Evolutionary conservation across 1,139 yeast species (phyloP).

Genomic region (Protomyces inundatus): DNA sequence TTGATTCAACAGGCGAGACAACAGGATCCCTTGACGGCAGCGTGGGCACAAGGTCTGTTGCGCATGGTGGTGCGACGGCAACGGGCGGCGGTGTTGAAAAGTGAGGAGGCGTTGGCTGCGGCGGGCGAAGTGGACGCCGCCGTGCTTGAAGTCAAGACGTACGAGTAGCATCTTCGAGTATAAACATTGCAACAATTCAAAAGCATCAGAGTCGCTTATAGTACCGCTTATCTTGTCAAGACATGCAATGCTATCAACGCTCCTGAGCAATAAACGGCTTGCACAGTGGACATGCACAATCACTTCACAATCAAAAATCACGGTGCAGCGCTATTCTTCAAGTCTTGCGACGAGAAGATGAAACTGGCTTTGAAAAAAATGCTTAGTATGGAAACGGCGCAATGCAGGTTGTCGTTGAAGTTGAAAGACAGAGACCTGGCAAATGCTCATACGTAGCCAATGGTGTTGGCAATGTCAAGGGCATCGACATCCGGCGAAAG

Average conservation of each 20-base stretch:
- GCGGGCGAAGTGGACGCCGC: background rate
- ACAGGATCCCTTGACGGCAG: background rate
- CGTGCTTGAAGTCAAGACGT: background rate
- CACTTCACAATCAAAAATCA: background rate
- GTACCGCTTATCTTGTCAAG: background rate
- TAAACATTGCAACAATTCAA: too few species aligned
- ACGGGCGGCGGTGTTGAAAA: background rate
- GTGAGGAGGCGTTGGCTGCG: background rate
- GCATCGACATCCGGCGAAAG: slow-evolving; percentile 99
- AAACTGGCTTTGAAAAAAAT: background rate
- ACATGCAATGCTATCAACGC: background rate
- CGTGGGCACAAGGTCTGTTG: background rate
- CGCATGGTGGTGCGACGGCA: background rate
- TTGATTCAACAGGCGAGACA: background rate
- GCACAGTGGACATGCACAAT: background rate
- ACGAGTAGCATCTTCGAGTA: background rate
- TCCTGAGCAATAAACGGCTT: background rate
- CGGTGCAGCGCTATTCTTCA: slow-evolving; percentile 2
- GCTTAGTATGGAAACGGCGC: background rate
- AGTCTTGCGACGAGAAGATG: background rate
- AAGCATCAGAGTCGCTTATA: background rate
- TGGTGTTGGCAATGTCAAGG: slow-evolving; percentile 97
- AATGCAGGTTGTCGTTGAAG: background rate
- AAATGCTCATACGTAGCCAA: slow-evolving; percentile 28
- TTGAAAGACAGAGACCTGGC: background rate